These are phyloP conservation scores for Capsicum baccatum DNA, from an alignment of 257 asterid genomes.

Conservation along the genomic window DNA sequence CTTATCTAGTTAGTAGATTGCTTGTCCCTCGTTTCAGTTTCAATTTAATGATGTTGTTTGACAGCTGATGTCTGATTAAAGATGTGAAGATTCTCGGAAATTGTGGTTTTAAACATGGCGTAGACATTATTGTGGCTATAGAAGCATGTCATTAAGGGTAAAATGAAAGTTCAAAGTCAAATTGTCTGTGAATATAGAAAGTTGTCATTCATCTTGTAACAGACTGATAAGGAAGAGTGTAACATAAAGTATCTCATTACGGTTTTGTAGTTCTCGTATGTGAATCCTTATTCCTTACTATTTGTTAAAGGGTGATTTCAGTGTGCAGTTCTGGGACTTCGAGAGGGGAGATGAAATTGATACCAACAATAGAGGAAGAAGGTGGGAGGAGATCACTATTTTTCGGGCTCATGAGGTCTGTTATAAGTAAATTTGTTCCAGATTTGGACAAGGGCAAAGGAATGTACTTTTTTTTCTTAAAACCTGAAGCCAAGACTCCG, in stretches of 20 bases:
- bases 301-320: too few species aligned
- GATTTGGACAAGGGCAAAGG: conserved; percentile 19
- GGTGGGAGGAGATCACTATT: neutral
- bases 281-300: neutral
- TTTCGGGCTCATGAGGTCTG: neutral
- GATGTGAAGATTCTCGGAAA: neutral
- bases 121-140: neutral
- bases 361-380: conserved; percentile 11
- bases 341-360: neutral
- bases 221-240: too few species aligned
- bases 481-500: neutral
- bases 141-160: neutral
- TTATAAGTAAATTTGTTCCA: conserved; percentile 17
- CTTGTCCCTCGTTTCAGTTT: neutral
- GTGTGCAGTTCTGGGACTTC: neutral
- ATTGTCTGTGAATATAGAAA: too few species aligned
- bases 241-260: too few species aligned
- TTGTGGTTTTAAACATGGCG: too few species aligned
- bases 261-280: neutral
- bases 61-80: neutral
- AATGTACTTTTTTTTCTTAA: conserved; percentile 12
- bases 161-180: too few species aligned
- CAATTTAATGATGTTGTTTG: neutral
- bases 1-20: neutral
- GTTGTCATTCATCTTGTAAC: neutral